Evolutionary conservation across 495 filamentous ascomycete genomes (phyloP), one percentile per base, ranked within the genome.

Genomic region (Daldinia childiae): DNA sequence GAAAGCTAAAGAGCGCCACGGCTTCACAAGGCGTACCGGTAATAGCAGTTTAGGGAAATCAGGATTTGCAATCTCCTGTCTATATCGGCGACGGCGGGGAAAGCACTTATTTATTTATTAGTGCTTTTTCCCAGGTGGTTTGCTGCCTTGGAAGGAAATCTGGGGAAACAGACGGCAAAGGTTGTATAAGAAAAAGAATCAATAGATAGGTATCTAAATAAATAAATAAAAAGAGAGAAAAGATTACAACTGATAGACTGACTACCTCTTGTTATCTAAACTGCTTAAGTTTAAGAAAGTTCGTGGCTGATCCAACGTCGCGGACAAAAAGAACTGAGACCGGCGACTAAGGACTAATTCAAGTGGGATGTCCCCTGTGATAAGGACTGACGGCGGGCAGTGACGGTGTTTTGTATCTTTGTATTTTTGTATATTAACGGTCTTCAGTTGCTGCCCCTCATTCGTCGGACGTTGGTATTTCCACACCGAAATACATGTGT

Each of bases 381-480:
- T 66, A 66, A 66, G 64, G 43, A 21, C 19, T 5, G 58, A 48
- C 15, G n/a, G 58, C 17, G 26, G 26, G 26, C 26, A 48, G 9
- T 48, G 43, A 48, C 8, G 43, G 43, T 19, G 17, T 48, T 48
- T 48, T 48, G 19, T 48, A 48, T 11, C 17, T 21, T 32, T 45
- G 56, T 41, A 43, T 17, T 15, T 19, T 12, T 11, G 26, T 41
- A 43, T 29, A 15, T 19, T 12, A 19, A 38, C 6, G 52, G 52
- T 55, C 4, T 4, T 32, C 6, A 0, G 5, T 6, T 26, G 6
- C 30, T 48, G 50, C 38, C 60, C 58, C 66, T 69, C 66, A 58
- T 63, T 43, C 12, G 30, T 26, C 66, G 34, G 66, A 14, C 27
- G 50, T 69, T 34, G 29, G 50, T 63, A 68, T 56, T 54, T 62